These are phyloP conservation scores for Ensete glaucum DNA, from an alignment of 176 grass and related monocot species.

Conservation along the genomic window DNA sequence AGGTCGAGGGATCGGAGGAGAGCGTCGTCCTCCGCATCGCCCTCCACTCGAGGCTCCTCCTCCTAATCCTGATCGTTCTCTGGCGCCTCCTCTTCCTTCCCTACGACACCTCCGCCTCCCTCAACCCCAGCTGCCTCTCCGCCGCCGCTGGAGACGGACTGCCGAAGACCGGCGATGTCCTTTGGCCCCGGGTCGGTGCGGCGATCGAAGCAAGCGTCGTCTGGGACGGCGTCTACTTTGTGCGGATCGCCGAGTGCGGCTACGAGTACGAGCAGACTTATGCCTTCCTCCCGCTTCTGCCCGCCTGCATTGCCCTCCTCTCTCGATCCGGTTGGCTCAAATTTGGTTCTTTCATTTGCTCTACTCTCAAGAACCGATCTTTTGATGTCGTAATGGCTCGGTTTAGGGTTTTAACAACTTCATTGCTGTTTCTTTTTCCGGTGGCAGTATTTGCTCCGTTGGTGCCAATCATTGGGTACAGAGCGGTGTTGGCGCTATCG, in stretches of 20 bases:
- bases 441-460: conserved; percentile 56
- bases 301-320: conserved; percentile 46
- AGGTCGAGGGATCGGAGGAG: background rate
- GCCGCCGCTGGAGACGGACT: background rate
- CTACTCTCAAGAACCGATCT: background rate
- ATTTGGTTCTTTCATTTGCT: conserved; percentile 8
- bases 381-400: background rate
- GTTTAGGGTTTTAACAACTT: background rate
- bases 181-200: conserved; percentile 25
- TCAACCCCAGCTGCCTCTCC: conserved; percentile 57
- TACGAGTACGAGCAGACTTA: conserved; percentile 97
- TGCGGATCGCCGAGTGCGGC: conserved; percentile 70
- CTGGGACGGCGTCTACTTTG: conserved; percentile 87
- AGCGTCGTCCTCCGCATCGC: conserved; percentile 37
- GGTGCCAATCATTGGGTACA: conserved; percentile 56
- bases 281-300: conserved; percentile 79
- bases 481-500: conserved; percentile 52
- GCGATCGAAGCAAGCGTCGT: conserved; percentile 54
- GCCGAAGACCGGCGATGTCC: background rate
- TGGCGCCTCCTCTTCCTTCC: conserved; percentile 62
- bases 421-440: background rate
- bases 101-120: conserved; percentile 80
- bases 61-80: conserved; percentile 46
- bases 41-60: conserved; percentile 37
- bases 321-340: conserved; percentile 47